A percentile compares a stretch with the other conserved stretches of the same genome.
Evolutionary conservation across 192 early-diverging fungal genomes (phyloP).

Genomic region (Neocallimastix lanati): DNA sequence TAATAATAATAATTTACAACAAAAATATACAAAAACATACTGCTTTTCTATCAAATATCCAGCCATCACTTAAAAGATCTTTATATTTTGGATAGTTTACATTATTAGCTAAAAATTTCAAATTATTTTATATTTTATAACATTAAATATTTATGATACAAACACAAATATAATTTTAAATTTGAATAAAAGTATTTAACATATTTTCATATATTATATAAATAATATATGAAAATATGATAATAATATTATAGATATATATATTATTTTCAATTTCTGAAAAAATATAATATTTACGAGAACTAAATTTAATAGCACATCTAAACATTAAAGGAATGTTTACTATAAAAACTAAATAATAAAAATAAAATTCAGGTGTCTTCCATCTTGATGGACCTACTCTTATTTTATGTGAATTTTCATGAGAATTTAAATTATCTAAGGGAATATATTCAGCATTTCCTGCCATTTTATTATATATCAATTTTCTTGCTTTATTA

Average conservation of each 20-base stretch:
- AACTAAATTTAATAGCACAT: neutral
- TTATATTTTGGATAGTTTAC: constrained; percentile 17
- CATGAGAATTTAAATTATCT: neutral
- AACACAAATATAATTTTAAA: too few relatives aligned
- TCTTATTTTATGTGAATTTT: neutral
- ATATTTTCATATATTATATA: too few relatives aligned
- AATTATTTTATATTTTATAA: too few relatives aligned
- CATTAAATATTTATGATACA: too few relatives aligned
- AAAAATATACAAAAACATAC: constrained; percentile 60
- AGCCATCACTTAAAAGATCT: constrained; percentile 8
- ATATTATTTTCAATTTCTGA: too few relatives aligned
- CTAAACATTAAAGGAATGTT: neutral
- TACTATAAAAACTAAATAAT: neutral
- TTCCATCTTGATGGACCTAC: neutral
- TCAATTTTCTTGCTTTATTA: too few relatives aligned
- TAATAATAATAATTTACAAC: constrained; percentile 17
- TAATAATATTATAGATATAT: too few relatives aligned
- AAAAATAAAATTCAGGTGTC: neutral
- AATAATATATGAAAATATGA: too few relatives aligned
- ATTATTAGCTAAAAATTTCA: constrained; percentile 5
- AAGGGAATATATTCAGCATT: neutral
- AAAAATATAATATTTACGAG: neutral
- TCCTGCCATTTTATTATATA: neutral
- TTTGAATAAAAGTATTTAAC: too few relatives aligned
- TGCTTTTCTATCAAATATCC: constrained; percentile 24